Conservation (phyloP, 2,329 filamentous ascomycete species). For the Didymella sp. region DNA sequence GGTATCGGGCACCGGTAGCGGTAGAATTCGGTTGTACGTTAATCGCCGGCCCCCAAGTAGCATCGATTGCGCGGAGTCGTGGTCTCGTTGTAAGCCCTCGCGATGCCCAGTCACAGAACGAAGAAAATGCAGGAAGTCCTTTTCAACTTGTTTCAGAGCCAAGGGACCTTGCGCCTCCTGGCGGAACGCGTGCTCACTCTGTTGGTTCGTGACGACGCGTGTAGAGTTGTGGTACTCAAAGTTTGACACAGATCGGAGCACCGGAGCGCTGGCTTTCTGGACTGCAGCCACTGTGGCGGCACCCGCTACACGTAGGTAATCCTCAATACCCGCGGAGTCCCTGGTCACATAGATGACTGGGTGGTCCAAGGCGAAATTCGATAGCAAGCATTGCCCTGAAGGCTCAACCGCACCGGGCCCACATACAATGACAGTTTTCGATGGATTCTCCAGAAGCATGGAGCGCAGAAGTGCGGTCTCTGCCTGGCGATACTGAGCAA, state of each 20-base stretch:
- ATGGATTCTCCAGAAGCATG: not conserved
- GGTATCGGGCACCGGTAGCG: not conserved
- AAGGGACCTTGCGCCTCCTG: not conserved
- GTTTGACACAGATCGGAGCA: conserved; percentile 1
- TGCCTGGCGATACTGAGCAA: not conserved
- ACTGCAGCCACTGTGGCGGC: not conserved
- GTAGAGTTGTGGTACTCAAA: conserved; percentile 2
- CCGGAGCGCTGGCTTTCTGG: not conserved
- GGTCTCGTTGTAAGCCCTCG: not conserved
- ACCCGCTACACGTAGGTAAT: not conserved
- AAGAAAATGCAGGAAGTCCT: not conserved
- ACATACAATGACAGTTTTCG: conserved; percentile 3
- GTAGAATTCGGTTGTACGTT: not conserved
- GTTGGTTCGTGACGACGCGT: not conserved
- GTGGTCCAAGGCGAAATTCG: not conserved
- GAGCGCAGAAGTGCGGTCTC: not conserved
- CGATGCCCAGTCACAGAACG: not conserved
- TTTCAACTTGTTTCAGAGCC: not conserved
- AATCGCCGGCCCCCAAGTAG: not conserved
- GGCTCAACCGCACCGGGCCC: conserved; percentile 5
- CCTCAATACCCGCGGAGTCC: not conserved
- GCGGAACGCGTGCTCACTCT: not conserved
- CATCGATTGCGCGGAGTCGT: not conserved
- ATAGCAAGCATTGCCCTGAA: not conserved
- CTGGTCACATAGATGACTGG: conserved; percentile 2